These are phyloP conservation scores for Ambrosia trifida DNA, from an alignment of 129 eudicot genomes.

Conservation along the genomic window DNA sequence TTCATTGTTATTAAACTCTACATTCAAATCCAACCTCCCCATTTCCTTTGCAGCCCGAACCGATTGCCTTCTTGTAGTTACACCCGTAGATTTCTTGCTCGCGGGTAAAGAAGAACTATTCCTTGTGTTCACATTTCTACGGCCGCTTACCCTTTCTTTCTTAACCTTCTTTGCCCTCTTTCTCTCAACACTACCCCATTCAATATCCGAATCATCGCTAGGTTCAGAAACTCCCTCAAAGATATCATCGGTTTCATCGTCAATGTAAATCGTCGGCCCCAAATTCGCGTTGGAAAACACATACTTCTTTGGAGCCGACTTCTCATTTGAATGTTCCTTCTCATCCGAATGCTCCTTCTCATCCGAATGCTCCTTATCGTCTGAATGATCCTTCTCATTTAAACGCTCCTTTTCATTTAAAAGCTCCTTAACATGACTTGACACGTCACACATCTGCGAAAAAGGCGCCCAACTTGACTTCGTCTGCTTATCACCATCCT, in stretches of 20 bases:
- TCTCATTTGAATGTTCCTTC: constrained; percentile 18
- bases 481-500: constrained; percentile 34
- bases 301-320: constrained; percentile 29
- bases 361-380: constrained; percentile 26
- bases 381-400: constrained; percentile 4
- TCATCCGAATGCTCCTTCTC: constrained; percentile 23
- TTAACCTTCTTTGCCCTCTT: constrained; percentile 36
- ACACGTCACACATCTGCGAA: constrained; percentile 59
- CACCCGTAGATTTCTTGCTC: constrained; percentile 42
- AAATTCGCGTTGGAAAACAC: constrained; percentile 16
- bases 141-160: constrained; percentile 34
- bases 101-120: constrained; percentile 21
- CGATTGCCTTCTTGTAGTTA: constrained; percentile 54
- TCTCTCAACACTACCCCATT: constrained; percentile 43
- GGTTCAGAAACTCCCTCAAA: constrained; percentile 51
- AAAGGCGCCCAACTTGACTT: constrained; percentile 69
- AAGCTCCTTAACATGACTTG: constrained; percentile 34
- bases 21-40: constrained; percentile 89
- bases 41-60: constrained; percentile 57
- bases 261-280: constrained; percentile 62
- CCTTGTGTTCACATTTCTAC: constrained; percentile 27
- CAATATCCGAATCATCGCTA: constrained; percentile 69
- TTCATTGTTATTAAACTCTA: constrained; percentile 73
- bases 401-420: constrained; percentile 14
- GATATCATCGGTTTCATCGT: constrained; percentile 61